Conservation (phyloP, 805 yeast genomes). For the Kluyveromyces nonfermentans region DNA sequence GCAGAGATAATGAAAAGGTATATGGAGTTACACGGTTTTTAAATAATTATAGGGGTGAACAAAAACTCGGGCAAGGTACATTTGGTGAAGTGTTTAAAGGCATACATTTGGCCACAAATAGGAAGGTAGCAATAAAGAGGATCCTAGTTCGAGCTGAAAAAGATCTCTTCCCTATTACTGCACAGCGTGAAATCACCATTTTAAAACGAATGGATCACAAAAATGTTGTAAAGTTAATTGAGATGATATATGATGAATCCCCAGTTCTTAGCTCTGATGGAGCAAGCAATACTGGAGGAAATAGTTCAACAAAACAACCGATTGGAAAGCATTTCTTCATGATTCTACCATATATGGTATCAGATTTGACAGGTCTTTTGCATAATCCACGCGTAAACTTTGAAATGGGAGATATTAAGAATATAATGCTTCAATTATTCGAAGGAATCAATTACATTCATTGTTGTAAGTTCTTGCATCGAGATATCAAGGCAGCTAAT, state of each 20-base stretch:
- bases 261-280: constrained; percentile 16
- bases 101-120: constrained; percentile 33
- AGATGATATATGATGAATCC: constrained; percentile 55
- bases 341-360: constrained; percentile 87
- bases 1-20: constrained; percentile 19
- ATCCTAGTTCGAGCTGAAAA: constrained; percentile 44
- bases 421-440: constrained; percentile 69
- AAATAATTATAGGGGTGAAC: constrained; percentile 27
- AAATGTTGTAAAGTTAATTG: constrained; percentile 69
- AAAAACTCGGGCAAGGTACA: constrained; percentile 72
- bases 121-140: constrained; percentile 81
- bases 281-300: neutral
- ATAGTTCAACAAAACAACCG: constrained; percentile 13
- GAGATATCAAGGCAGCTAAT: constrained; percentile 97
- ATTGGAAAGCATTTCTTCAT: constrained; percentile 51
- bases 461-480: constrained; percentile 48
- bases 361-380: constrained; percentile 82
- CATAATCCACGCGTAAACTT: constrained; percentile 66
- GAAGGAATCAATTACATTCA: constrained; percentile 75
- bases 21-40: constrained; percentile 27
- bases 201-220: constrained; percentile 59
- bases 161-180: constrained; percentile 82
- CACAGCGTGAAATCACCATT: constrained; percentile 82
- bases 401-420: constrained; percentile 62
- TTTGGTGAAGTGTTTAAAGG: constrained; percentile 88